Evolutionary conservation across 176 grass and related monocot genomes (phyloP).

Genomic region (Cocos nucifera): DNA sequence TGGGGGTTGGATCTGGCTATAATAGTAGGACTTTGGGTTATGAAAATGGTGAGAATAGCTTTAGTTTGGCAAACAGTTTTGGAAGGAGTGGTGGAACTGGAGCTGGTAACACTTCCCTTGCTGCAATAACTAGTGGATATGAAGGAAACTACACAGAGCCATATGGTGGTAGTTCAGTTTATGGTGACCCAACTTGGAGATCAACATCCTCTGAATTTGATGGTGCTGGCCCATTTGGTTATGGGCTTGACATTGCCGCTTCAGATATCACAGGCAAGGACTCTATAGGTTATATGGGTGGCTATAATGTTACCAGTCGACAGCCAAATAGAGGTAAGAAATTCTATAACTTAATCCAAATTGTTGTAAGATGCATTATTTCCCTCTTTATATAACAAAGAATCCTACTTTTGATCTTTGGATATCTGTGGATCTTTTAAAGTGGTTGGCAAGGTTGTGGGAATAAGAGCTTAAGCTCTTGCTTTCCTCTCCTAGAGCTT

Average conservation of each 20-base stretch:
- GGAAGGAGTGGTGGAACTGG: conserved; percentile 44
- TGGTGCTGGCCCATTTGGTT: conserved; percentile 47
- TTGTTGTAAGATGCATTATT: too few species aligned
- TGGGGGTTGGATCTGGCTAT: conserved; percentile 31
- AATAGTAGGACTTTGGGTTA: conserved; percentile 21
- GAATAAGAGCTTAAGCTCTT: too few species aligned
- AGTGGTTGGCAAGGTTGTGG: too few species aligned
- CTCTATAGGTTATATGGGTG: conserved; percentile 43
- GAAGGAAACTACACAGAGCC: conserved; percentile 33
- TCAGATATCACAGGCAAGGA: conserved; percentile 37
- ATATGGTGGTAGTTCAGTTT: conserved; percentile 51
- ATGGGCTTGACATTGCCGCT: conserved; percentile 51
- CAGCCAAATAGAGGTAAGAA: conserved; percentile 18
- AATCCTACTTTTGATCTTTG: too few species aligned
- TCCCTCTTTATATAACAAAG: too few species aligned
- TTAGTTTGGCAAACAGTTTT: conserved; percentile 43
- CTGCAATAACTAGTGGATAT: conserved; percentile 37
- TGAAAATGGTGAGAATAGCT: conserved; percentile 38
- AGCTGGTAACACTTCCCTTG: conserved; percentile 45
- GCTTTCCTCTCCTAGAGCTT: too few species aligned
- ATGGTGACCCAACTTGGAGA: conserved; percentile 58
- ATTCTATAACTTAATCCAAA: too few species aligned
- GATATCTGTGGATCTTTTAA: too few species aligned
- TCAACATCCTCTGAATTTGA: conserved; percentile 50
- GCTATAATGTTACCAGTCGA: conserved; percentile 58